Base-by-base conservation (phyloP, 1,139 yeast genomes). In the Citeromyces siamensis region DNA sequence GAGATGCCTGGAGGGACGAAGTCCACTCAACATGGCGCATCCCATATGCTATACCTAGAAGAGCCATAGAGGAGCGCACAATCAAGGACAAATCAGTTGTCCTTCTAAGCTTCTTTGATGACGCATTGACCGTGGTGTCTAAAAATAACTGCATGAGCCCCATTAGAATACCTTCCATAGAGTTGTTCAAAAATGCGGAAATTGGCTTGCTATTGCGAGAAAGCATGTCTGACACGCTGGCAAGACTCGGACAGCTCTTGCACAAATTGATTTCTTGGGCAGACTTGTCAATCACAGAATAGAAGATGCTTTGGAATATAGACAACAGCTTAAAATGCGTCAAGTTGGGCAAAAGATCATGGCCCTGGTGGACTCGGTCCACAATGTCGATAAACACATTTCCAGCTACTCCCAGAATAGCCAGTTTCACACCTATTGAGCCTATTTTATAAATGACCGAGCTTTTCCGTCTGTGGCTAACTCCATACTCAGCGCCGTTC, bases 1-100 rank as follows among this genome's bases (percentile, higher is more conserved):
- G 63, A 5, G 88, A 73, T 4, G 85, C 84, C 51, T 85, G 94
- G 33, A 78, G 58, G 14, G 84, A 71, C 1, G 86, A 74, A 33
- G 70, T 61, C 95, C 95, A 85, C 44, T 80, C 80, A 35, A 84
- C 68, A 47, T 80, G 80, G 44, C 93, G 71, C 34, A 86, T 71
- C 17, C 94, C 94, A 50, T 83, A 86, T 6, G 84, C 71, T 20
- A 88, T 73, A 3, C 96, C 96, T 42, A 86, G 59, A 48, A 86
- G 74, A 6, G 94, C 86, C 35, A 84, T 76, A 37, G 72, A 62
- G 29, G 83, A 71, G 43, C 94, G 68, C 41, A 75, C 53, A 27
- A 75, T 58, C 5, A 71, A 55, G 6, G 62, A 49, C 52, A 64
- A 58, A 36, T 62, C 61, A 4, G 17, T 14, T 9, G 35, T 13